Percentiles rank a stretch among this genome's conserved stretches.
Evolutionary conservation across 805 yeast species (phyloP).

Genomic region (Saccharomycopsis sp.): DNA sequence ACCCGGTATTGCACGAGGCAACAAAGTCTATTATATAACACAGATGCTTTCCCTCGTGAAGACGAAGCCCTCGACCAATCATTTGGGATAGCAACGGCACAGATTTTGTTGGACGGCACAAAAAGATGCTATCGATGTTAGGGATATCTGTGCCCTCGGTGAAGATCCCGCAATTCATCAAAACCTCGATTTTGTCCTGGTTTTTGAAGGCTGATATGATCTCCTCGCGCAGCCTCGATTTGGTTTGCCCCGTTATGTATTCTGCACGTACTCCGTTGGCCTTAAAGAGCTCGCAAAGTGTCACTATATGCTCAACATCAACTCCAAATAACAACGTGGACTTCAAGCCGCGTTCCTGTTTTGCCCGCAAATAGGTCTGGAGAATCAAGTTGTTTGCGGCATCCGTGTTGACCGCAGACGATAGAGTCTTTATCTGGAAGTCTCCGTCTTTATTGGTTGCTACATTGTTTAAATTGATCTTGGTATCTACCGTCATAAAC

Average conservation of each 20-base stretch:
- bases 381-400: slow-evolving; percentile 51
- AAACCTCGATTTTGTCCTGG: slow-evolving; percentile 56
- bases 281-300: slow-evolving; percentile 47
- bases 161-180: slow-evolving; percentile 83
- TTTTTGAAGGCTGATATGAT: slow-evolving; percentile 51
- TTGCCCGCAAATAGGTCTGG: slow-evolving; percentile 43
- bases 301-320: slow-evolving; percentile 58
- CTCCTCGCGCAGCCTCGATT: slow-evolving; percentile 41
- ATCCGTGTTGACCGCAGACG: slow-evolving; percentile 47
- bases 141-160: slow-evolving; percentile 97
- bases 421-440: slow-evolving; percentile 44
- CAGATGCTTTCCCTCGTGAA: slow-evolving; percentile 49
- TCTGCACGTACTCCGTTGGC: slow-evolving; percentile 60
- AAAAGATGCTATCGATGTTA: slow-evolving; percentile 68
- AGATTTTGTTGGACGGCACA: slow-evolving; percentile 79
- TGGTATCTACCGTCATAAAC: slow-evolving; percentile 49
- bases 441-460: slow-evolving; percentile 37
- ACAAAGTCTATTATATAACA: slow-evolving; percentile 79
- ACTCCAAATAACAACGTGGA: slow-evolving; percentile 77
- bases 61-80: slow-evolving; percentile 84
- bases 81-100: slow-evolving; percentile 68
- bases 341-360: slow-evolving; percentile 35
- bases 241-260: slow-evolving; percentile 64
- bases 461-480: slow-evolving; percentile 21
- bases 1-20: slow-evolving; percentile 49